A percentile compares a stretch with the other conserved stretches of the same genome.
phyloP scores from a whole-genome alignment of 1,139 yeast genomes.

The Candida frijolesensis region DNA sequence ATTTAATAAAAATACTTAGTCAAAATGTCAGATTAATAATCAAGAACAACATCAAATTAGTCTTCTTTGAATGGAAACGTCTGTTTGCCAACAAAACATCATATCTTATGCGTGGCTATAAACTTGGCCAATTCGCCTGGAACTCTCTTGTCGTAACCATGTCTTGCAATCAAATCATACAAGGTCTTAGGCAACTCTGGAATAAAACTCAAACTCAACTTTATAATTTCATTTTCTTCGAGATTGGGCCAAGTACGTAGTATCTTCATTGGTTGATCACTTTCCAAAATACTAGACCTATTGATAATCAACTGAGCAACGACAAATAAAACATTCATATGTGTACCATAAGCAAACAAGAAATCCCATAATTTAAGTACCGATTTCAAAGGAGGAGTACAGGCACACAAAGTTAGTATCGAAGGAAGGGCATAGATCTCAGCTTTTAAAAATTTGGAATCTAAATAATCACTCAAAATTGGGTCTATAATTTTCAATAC shows the following conservation, averaged over 20 bases:
- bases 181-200: conserved; percentile 72
- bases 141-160: conserved; percentile 62
- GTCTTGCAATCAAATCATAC: conserved; percentile 71
- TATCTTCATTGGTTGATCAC: conserved; percentile 72
- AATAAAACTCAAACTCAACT: conserved; percentile 77
- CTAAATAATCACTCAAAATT: conserved; percentile 60
- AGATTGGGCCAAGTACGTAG: conserved; percentile 73
- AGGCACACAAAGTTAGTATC: conserved; percentile 82
- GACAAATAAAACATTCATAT: conserved; percentile 80
- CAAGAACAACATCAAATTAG: background rate
- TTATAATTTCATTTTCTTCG: conserved; percentile 74
- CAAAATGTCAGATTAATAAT: background rate
- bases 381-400: conserved; percentile 82
- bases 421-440: conserved; percentile 91
- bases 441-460: conserved; percentile 69
- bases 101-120: conserved; percentile 10
- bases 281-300: conserved; percentile 58
- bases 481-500: conserved; percentile 77
- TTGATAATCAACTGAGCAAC: conserved; percentile 82
- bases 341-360: conserved; percentile 87
- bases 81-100: background rate
- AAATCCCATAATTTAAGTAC: conserved; percentile 88
- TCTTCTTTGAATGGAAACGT: background rate
- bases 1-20: background rate
- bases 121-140: conserved; percentile 38